These are phyloP conservation scores for Proliferodiscus dingleyae DNA, from an alignment of 2,329 filamentous ascomycete species.

Conservation along the genomic window DNA sequence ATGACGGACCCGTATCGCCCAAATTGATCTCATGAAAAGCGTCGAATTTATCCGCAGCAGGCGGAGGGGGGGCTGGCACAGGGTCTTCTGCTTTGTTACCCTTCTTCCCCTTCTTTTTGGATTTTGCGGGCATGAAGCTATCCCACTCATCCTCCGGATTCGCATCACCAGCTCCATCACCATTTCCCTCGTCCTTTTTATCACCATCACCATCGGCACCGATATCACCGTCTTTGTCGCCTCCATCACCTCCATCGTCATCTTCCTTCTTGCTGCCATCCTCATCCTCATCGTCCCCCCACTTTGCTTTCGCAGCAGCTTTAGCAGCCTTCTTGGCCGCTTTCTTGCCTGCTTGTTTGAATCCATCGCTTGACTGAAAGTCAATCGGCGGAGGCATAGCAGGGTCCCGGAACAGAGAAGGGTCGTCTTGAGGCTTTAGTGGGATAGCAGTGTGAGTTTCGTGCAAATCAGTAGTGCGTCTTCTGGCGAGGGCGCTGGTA, in stretches of 20 bases:
- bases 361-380: constrained; percentile 50
- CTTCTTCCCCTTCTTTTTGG: constrained; percentile 58
- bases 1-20: constrained; percentile 52
- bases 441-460: constrained; percentile 19
- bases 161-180: constrained; percentile 33
- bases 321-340: constrained; percentile 16
- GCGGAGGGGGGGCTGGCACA: constrained; percentile 31
- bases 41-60: constrained; percentile 38
- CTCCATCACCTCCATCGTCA: constrained; percentile 33
- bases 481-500: constrained; percentile 26
- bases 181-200: constrained; percentile 34
- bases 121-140: constrained; percentile 40
- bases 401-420: constrained; percentile 43
- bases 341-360: constrained; percentile 52
- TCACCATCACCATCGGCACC: constrained; percentile 34
- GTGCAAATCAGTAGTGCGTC: constrained; percentile 18
- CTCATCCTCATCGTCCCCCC: constrained; percentile 43
- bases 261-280: constrained; percentile 41
- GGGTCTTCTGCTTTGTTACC: constrained; percentile 34
- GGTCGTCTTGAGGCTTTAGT: constrained; percentile 13
- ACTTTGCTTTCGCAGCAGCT: constrained; percentile 41
- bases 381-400: constrained; percentile 46
- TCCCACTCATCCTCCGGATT: constrained; percentile 49
- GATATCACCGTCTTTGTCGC: constrained; percentile 29
- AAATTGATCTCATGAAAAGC: constrained; percentile 67